Evolutionary conservation across 1,284 basidiomycete genomes (phyloP), one percentile per base, ranked within the genome.

Genomic region (Xerocomus amazonicus): DNA sequence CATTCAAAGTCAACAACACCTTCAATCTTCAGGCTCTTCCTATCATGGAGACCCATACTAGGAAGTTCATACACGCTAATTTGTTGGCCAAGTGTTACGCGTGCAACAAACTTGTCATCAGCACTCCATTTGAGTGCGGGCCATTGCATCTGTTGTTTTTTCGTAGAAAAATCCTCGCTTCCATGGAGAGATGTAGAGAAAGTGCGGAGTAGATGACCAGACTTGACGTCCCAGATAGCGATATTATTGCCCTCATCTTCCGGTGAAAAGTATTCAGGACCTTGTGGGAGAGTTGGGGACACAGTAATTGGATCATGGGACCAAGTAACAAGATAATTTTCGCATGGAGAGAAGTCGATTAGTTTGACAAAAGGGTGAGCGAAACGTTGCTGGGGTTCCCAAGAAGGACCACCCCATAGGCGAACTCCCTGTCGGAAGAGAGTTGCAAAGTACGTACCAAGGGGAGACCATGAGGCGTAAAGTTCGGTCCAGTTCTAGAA

Each of bases 1-100:
- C 97, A 99, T 73, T 99, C 97, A 70, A 99, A 99, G 73, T 99
- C 97, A 58, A 95, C 80, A 33, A 99, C 96, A 23, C 96, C 97
- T 62, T 99, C 95, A 53, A 99, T 91, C 77, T 98, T 98, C 73
- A 99, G 76, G 60, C 89, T 92, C 77, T 98, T 99, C 76, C 97
- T 98, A 61, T 93, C 96, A 54, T 98, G 82, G 46, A 99, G 76
- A 61, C 87, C 85, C 94, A 99, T 97, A 53, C 81, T 80, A 12
- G 97, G 97, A 48, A 96, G 81, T 71, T 97, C 93, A 72, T 99
- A 95, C 43, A 99, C 87, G 64, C 93, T 94, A 73, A 99, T 98
- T 72, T 91, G 90, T 66, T 92, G 84, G 29, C 92, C 92, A 27
- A 90, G 85, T 29, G 89, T 90, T 56, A 93, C 80, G 44, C 94